These are phyloP conservation scores for Stagonosporopsis chrysanthemi DNA, from an alignment of 2,329 filamentous ascomycete genomes.

Conservation along the genomic window DNA sequence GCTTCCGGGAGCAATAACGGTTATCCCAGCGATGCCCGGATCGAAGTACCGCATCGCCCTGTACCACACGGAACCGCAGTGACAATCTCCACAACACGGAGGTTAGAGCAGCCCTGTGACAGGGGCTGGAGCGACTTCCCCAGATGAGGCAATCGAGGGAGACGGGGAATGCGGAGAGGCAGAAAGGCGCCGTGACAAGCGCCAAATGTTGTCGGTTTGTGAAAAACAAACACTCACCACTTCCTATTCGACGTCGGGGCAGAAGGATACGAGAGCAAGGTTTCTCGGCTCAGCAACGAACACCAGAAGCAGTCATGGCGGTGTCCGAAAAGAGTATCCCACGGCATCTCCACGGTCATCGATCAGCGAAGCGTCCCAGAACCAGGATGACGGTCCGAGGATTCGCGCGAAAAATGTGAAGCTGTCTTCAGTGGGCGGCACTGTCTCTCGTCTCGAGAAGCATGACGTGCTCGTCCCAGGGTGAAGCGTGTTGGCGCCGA, in stretches of 20 bases:
- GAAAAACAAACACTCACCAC: conserved; percentile 22
- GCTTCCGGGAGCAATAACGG: neutral
- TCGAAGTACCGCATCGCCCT: conserved; percentile 5
- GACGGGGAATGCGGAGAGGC: conserved; percentile 31
- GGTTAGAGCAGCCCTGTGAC: conserved; percentile 14
- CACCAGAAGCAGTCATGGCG: conserved; percentile 24
- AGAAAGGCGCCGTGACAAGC: conserved; percentile 4
- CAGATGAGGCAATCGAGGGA: conserved; percentile 26
- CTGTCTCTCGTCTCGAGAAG: conserved; percentile 13
- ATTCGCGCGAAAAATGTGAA: conserved; percentile 25
- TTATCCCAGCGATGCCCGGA: neutral
- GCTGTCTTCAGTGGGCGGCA: conserved; percentile 20
- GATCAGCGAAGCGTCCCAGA: conserved; percentile 5
- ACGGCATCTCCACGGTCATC: conserved; percentile 3
- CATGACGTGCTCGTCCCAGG: conserved; percentile 16
- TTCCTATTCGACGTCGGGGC: conserved; percentile 32
- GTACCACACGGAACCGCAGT: conserved; percentile 1
- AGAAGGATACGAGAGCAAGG: conserved; percentile 26
- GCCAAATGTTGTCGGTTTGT: conserved; percentile 1
- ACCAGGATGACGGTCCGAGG: conserved; percentile 29
- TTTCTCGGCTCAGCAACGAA: conserved; percentile 28
- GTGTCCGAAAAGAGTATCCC: conserved; percentile 10
- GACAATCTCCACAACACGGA: conserved; percentile 7
- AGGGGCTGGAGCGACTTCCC: conserved; percentile 32
- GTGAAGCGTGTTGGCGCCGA: conserved; percentile 21